Percentiles rank a stretch among this genome's conserved stretches.
phyloP scores from a whole-genome alignment of 176 grass and related monocot genomes.

The Ensete ventricosum region DNA sequence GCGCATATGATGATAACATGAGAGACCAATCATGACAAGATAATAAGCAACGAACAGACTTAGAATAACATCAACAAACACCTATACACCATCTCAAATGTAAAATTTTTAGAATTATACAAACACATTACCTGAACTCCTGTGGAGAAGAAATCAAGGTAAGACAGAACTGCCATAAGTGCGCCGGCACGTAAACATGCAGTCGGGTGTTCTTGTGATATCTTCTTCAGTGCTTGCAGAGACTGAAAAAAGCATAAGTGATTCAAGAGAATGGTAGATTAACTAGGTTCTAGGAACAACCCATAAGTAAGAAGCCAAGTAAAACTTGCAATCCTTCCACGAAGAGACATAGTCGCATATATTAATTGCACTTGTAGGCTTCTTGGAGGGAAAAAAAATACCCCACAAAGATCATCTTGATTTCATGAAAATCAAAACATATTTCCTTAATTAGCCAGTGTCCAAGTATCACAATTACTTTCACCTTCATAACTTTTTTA shows the following conservation, averaged over 20 bases:
- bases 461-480: background rate
- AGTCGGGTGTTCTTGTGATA: constrained; percentile 90
- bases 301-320: background rate
- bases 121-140: constrained; percentile 61
- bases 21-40: background rate
- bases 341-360: no score
- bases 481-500: background rate
- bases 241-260: constrained; percentile 36
- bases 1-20: background rate
- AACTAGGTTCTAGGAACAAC: background rate
- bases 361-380: no score
- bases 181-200: constrained; percentile 89
- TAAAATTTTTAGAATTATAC: background rate
- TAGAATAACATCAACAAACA: constrained; percentile 9
- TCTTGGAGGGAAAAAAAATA: no score
- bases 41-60: background rate
- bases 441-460: background rate
- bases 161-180: constrained; percentile 89
- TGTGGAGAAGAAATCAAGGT: constrained; percentile 93
- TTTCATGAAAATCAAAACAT: background rate
- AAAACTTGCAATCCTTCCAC: background rate
- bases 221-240: constrained; percentile 93
- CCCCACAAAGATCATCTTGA: background rate
- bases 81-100: background rate
- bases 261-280: background rate